Percentiles rank a stretch among this genome's conserved stretches.
Evolutionary conservation across 139 green algal species (phyloP).

Genomic region (Chlorella ohadii): DNA sequence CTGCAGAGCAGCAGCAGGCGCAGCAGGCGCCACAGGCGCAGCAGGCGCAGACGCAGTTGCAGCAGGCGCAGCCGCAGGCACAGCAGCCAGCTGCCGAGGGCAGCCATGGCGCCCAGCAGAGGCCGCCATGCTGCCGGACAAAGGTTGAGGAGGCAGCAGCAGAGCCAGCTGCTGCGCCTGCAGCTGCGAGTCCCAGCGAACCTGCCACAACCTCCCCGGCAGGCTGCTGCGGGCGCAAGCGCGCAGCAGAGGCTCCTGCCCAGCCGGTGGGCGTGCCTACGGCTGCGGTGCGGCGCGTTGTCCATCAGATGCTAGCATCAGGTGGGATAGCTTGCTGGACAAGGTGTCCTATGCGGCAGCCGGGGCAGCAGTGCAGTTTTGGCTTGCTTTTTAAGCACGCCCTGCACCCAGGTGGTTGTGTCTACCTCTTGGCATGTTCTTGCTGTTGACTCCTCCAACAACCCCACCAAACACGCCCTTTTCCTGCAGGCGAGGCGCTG

Average conservation of each 20-base stretch:
- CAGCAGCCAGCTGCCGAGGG: too few relatives aligned
- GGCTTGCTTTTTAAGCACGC: too few relatives aligned
- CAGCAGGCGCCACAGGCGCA: not conserved
- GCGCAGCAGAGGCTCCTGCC: not conserved
- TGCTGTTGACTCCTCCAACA: too few relatives aligned
- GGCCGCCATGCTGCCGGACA: too few relatives aligned
- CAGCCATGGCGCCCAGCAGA: too few relatives aligned
- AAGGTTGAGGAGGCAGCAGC: not conserved
- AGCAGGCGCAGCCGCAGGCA: not conserved
- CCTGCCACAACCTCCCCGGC: not conserved
- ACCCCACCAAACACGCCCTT: too few relatives aligned
- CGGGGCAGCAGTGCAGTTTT: too few relatives aligned
- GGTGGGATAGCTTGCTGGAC: not conserved
- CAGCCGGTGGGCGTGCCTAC: not conserved
- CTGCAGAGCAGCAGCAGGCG: not conserved
- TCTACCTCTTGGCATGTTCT: too few relatives aligned
- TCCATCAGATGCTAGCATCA: constrained; percentile 8
- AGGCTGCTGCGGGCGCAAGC: constrained; percentile 23
- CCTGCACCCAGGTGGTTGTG: too few relatives aligned
- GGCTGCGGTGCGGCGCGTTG: not conserved
- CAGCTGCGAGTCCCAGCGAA: not conserved
- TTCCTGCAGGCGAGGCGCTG: constrained; percentile 32
- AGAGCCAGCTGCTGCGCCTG: not conserved
- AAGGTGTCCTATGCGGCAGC: not conserved
- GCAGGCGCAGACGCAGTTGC: not conserved